Base-by-base conservation (phyloP, 306 rosid genomes). In the Pachyrhizus erosus region DNA sequence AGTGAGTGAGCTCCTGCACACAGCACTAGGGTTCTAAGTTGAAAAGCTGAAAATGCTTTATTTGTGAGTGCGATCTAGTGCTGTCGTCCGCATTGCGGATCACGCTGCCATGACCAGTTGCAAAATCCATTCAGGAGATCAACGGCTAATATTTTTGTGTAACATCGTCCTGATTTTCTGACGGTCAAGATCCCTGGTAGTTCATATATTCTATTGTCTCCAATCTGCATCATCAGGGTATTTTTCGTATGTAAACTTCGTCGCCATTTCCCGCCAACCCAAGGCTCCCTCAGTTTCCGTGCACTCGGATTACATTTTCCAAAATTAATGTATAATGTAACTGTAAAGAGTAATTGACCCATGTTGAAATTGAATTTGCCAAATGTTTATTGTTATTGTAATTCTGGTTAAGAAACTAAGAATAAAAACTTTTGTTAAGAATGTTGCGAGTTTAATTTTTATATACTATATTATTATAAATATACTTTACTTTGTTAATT, bases 11-110 rank as follows among this genome's bases (percentile, higher is more conserved):
- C 72, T 69, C 60, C 58, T 48, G 51, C 75, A 33, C 57, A 31
- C 58, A 23, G 55, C n/a, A 52, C 52, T 73, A 84, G 91, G 92
- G 87, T 82, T 17, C 70, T 7, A 23, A 61, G 57, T 51, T 51
- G 70, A 46, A 72, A 18, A 40, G 45, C 51, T 10, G 70, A 55
- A 18, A 49, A 17, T 20, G 57, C 23, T 20, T 45, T 29, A 46
- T 18, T 21, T 82, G 40, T 55, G 20, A 2, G 5, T 14, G 57
- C 9, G 51, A 37, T 70, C 51, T 1, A 3, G 77, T 75, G 83
- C n/a, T 49, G 11, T 65, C 81, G 45, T 29, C 79, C 37, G 73
- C 65, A 85, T 62, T 37, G 82, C 66, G 1, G 55, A 20, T 68
- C 85, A 84, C 42, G 72, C 68, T 76, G 79, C 20, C 60, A 72